Conservation (phyloP, 2,329 filamentous ascomycete genomes). For the Calonectria ilicicola region DNA sequence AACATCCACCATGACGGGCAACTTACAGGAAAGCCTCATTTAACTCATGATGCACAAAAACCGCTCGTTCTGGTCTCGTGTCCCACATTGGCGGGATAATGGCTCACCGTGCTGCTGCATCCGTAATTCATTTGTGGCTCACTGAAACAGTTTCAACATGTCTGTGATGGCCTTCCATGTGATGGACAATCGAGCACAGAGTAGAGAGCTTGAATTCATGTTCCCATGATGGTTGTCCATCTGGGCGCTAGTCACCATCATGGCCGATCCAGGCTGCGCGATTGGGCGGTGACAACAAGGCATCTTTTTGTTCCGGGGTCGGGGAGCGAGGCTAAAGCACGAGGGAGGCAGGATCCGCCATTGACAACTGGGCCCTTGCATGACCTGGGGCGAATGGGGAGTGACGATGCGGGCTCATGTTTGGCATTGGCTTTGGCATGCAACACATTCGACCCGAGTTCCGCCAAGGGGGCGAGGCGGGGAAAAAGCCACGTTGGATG, state of each 20-base stretch:
- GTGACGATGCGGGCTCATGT: slow-evolving; percentile 33
- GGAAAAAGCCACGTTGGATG: slow-evolving; percentile 4
- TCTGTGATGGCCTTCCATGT: not conserved
- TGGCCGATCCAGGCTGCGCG: not conserved
- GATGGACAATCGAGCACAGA: not conserved
- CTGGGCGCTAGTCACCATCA: not conserved
- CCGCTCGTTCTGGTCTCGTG: slow-evolving; percentile 2
- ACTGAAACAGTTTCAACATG: not conserved
- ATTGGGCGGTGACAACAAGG: slow-evolving; percentile 9
- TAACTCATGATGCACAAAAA: slow-evolving; percentile 14
- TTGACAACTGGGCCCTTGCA: slow-evolving; percentile 31
- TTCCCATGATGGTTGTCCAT: not conserved
- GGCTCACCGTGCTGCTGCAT: not conserved
- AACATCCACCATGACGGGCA: not conserved
- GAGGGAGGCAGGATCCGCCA: slow-evolving; percentile 14
- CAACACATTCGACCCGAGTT: slow-evolving; percentile 2
- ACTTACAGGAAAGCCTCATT: slow-evolving; percentile 4
- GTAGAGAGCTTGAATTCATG: not conserved
- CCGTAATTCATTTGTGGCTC: not conserved
- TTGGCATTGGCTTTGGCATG: slow-evolving; percentile 23
- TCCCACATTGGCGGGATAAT: not conserved
- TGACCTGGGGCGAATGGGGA: slow-evolving; percentile 31
- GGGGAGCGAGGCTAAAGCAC: slow-evolving; percentile 20
- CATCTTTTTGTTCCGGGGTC: not conserved
- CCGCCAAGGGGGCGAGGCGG: slow-evolving; percentile 10